phyloP scores from a whole-genome alignment of 208 protist species.

The Crithidia bombi region DNA sequence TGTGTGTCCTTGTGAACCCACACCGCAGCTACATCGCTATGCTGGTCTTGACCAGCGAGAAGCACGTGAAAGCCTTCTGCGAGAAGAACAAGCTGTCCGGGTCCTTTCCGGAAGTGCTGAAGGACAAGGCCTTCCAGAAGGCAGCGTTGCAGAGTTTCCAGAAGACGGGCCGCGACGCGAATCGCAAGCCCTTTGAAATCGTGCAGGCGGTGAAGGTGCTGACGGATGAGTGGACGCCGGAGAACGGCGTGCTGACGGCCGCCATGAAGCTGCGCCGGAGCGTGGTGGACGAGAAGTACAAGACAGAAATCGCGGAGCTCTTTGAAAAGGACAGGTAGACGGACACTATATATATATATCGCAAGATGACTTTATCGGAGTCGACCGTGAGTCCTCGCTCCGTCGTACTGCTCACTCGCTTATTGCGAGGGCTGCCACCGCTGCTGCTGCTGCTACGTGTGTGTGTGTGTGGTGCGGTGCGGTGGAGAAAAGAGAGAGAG shows the following conservation, averaged over 20 bases:
- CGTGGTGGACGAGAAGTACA: constrained; percentile 68
- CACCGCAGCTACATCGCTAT: constrained; percentile 70
- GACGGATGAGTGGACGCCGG: constrained; percentile 82
- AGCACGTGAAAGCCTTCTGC: constrained; percentile 57
- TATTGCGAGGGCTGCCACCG: no score
- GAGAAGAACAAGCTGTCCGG: constrained; percentile 56
- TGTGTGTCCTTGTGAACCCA: constrained; percentile 82
- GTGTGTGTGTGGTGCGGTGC: no score
- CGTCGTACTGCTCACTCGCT: no score
- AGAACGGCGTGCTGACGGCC: constrained; percentile 82
- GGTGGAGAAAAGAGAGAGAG: no score
- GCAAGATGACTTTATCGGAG: no score
- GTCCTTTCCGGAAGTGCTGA: constrained; percentile 54
- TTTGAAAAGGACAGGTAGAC: constrained; percentile 53
- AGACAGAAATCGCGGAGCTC: constrained; percentile 58
- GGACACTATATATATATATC: no score
- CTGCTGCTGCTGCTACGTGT: no score
- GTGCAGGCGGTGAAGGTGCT: constrained; percentile 57
- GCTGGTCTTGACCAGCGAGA: constrained; percentile 59
- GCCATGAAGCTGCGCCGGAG: constrained; percentile 84
- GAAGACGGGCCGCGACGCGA: constrained; percentile 52
- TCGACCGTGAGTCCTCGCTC: no score
- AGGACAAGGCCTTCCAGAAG: constrained; percentile 48
- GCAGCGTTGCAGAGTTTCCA: constrained; percentile 52
- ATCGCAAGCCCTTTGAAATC: constrained; percentile 77